A percentile compares a stretch with the other conserved stretches of the same genome.
These are phyloP conservation scores for Elaeagnus macrophylla DNA, from an alignment of 306 rosid species.

Conservation along the genomic window DNA sequence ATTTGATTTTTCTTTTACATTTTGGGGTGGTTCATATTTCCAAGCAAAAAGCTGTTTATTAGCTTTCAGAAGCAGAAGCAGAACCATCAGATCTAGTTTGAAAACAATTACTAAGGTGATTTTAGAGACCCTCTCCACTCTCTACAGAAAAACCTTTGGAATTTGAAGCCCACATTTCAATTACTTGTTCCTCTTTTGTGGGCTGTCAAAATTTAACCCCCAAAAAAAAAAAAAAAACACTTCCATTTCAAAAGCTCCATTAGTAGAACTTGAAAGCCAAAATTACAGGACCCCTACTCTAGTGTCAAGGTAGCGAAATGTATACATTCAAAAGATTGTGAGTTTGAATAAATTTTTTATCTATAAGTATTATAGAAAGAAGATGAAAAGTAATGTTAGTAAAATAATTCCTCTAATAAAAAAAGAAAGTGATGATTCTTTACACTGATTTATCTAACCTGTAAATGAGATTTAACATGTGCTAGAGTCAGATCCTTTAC, in stretches of 20 bases:
- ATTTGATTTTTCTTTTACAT: slow-evolving; percentile 26
- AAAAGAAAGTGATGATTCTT: neutral
- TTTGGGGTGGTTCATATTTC: slow-evolving; percentile 61
- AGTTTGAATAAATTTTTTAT: no score
- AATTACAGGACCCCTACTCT: no score
- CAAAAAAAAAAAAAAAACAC: no score
- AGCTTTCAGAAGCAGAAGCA: slow-evolving; percentile 74
- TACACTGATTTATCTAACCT: slow-evolving; percentile 31
- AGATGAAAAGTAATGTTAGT: no score
- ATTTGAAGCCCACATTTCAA: slow-evolving; percentile 36
- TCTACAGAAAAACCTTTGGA: slow-evolving; percentile 43
- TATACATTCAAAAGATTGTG: no score
- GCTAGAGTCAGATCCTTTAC: slow-evolving; percentile 98
- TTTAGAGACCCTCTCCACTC: slow-evolving; percentile 31
- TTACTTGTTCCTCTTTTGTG: slow-evolving; percentile 35
- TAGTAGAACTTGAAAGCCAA: no score
- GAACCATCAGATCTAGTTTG: slow-evolving; percentile 76
- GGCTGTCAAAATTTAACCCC: slow-evolving; percentile 16
- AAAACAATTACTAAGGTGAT: slow-evolving; percentile 57
- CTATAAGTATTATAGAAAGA: no score
- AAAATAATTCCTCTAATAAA: neutral
- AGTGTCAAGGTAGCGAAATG: no score
- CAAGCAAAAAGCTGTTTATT: slow-evolving; percentile 81
- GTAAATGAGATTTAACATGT: slow-evolving; percentile 97
- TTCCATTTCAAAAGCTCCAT: no score